These are phyloP conservation scores for Naegleria lovaniensis DNA, from an alignment of 208 protist species.

Conservation along the genomic window DNA sequence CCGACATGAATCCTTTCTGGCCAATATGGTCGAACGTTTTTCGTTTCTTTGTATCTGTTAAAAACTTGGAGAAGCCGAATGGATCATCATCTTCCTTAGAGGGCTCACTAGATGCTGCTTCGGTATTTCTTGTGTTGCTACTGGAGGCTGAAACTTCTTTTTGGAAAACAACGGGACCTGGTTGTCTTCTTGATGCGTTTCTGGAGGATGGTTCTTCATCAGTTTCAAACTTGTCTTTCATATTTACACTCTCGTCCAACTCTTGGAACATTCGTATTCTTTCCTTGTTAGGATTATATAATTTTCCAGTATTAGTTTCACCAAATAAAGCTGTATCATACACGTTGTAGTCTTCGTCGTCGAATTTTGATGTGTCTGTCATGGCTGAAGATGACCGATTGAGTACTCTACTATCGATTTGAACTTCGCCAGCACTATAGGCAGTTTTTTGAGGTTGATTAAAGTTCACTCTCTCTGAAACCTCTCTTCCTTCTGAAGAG, in stretches of 20 bases:
- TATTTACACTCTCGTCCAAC: neutral
- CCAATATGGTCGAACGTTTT: conserved; percentile 1
- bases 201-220: no score
- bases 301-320: neutral
- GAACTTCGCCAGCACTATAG: conserved; percentile 41
- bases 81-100: neutral
- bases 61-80: neutral
- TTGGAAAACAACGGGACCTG: conserved; percentile 13
- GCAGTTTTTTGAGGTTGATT: conserved; percentile 45
- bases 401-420: conserved; percentile 75
- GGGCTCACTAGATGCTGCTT: neutral
- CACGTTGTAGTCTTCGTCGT: conserved; percentile 69
- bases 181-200: neutral
- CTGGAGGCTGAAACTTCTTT: neutral
- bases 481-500: conserved; percentile 61
- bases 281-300: neutral
- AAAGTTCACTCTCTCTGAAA: conserved; percentile 72
- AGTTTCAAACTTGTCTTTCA: neutral
- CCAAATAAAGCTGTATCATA: conserved; percentile 69
- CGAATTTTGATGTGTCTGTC: conserved; percentile 24
- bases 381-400: conserved; percentile 46
- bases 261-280: neutral
- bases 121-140: neutral
- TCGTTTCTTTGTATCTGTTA: neutral
- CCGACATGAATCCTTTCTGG: neutral